Base-by-base conservation (phyloP, 306 rosid species). In the Citrullus colocynthis region DNA sequence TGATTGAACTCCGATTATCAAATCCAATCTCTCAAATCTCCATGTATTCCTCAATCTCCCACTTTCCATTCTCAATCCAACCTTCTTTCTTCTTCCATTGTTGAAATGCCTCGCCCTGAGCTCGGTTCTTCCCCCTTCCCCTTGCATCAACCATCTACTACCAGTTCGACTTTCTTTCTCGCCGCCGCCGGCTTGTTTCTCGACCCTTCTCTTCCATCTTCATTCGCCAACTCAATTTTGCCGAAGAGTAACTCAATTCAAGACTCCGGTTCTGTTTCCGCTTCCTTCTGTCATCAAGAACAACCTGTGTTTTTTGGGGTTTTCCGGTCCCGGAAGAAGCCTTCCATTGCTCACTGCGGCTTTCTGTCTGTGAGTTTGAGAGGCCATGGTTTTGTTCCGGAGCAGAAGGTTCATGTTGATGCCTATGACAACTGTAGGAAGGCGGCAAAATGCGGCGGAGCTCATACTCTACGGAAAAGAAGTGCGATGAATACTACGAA, bases 401-500 rank as follows among this genome's bases (percentile, higher is more conserved):
- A 88, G 60, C 66, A 88, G 77, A 90, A 91, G 82, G 79, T 83
- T 34, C 85, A 66, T 75, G 65, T 79, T 36, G 78, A 78, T 80
- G 96, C 86, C 39, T 89, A 83, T 30, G 88, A 86, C 62, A 81
- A 60, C 32, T 65, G 91, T 52, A 86, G 82, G 51, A 85, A 76
- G 52, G 90, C 83, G 7, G 63, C 58, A 6, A 6, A 80, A 32
- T 73, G 30, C 15, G 76, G 82, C 17, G 75, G 48, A 14, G 78
- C 15, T 8, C 81, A 82, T 80, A 73, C 79, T 82, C 74, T 81
- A 17, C 89, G 86, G 56, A 80, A 84, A 73, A 85, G 90, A 18
- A 37, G 74, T 75, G 97, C 96, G 73, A 80, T 95, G 87, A 95
- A 92, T 86, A 85, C 96, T 75, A 89, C 97, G 61, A 95, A 88